Evolutionary conservation across 2,329 filamentous ascomycete genomes (phyloP), one percentile per base, ranked within the genome.

Genomic region (Fusarium sp.): DNA sequence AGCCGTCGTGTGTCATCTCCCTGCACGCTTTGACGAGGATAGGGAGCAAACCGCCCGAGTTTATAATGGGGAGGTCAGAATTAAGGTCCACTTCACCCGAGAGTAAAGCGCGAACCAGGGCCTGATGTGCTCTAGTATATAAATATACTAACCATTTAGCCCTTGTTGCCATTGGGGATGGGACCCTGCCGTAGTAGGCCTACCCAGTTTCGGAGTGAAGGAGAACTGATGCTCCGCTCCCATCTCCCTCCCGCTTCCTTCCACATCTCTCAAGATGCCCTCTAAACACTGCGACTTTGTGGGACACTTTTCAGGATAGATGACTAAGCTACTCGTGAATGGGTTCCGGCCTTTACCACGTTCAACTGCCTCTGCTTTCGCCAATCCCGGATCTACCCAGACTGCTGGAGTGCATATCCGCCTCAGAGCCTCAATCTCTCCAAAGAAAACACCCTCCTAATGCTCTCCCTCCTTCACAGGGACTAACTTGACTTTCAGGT

Each of bases 261-360:
- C 4, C 33, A 36, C 33, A 4, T 38, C 4, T 40, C 9, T 2
- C 36, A 20, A 20, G 36, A 6, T 11, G 6, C 16, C 36, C 36
- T 40, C 16, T 0, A 13, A 13, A 20, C 2, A 13, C 6, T 1
- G 3, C 36, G 2, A 18, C 3, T 2, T 20, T 2, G 3, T 20
- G 3, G 2, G 10, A 18, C 0, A 2, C 36, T 11, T 40, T 2
- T 20, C 16, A 40, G 16, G 4, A 1, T 10, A 40, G 3, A 0
- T 2, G 3, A 40, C 3, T 40, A 3, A 18, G 2, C 10, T 18
- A 10, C 16, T 40, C 5, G 2, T 18, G 18, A 13, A 18, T 4
- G 1, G 5, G 16, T 11, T 18, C 16, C 3, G 10, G 4, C 36
- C 36, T 20, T 40, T 44, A n/a, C 4, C 40, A 11, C 13, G 29